A percentile compares a stretch with the other conserved stretches of the same genome.
phyloP scores from a whole-genome alignment of 2,329 filamentous ascomycete species.

The Pestalotiopsis sp. region DNA sequence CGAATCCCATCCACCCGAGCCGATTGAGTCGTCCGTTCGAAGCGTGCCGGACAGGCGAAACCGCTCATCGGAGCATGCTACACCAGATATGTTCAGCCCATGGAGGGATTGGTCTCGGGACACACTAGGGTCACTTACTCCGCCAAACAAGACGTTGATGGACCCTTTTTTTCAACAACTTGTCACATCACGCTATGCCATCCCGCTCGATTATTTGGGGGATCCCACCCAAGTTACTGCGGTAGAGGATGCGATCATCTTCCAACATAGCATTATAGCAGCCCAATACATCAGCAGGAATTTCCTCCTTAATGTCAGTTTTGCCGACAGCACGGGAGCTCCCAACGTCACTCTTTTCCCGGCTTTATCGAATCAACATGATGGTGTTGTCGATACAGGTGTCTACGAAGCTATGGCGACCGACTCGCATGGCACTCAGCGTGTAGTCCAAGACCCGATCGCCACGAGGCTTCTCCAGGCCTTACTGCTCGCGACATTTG shows the following conservation, averaged over 20 bases:
- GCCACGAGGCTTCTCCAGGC: neutral
- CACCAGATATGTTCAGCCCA: neutral
- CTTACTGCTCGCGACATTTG: neutral
- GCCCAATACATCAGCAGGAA: neutral
- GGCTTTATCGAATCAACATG: neutral
- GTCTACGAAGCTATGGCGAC: neutral
- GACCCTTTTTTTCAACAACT: neutral
- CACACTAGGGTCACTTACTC: neutral
- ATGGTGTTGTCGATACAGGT: neutral
- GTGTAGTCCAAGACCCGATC: neutral
- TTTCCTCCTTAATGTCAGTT: neutral
- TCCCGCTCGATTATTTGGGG: neutral
- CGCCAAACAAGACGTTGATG: neutral
- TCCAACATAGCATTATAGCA: neutral
- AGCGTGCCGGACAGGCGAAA: neutral
- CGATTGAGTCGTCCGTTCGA: neutral
- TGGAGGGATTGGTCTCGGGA: neutral
- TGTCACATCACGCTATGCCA: slow-evolving; percentile 1
- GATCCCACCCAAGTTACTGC: neutral
- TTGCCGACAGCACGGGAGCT: neutral
- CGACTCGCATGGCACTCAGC: neutral
- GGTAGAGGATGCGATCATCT: neutral
- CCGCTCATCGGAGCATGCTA: too few relatives aligned
- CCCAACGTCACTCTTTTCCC: neutral
- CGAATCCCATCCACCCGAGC: neutral